A percentile compares a stretch with the other conserved stretches of the same genome.
These are phyloP conservation scores for Eudorina sp. DNA, from an alignment of 139 green algal genomes.

Conservation along the genomic window DNA sequence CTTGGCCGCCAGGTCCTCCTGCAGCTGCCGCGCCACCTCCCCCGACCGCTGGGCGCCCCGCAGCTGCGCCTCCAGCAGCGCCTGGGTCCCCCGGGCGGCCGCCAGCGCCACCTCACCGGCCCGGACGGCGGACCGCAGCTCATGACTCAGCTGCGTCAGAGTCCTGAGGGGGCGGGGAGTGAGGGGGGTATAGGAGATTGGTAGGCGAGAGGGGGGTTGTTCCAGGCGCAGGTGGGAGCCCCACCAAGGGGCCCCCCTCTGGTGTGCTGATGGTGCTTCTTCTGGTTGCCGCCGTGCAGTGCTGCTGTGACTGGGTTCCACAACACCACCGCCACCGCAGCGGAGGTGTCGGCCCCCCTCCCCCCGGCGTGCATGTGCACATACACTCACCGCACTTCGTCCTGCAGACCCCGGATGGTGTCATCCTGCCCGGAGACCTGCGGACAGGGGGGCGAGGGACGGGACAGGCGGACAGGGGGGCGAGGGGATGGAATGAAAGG, in stretches of 20 bases:
- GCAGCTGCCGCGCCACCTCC: conserved; percentile 1
- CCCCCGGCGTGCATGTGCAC: too few species aligned
- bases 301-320: too few species aligned
- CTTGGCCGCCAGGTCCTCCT: conserved; percentile 7
- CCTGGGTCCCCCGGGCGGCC: not conserved
- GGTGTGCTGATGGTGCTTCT: too few species aligned
- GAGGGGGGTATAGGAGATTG: too few species aligned
- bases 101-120: conserved; percentile 25
- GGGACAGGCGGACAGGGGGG: not conserved
- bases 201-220: too few species aligned
- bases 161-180: not conserved
- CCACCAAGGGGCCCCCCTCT: too few species aligned
- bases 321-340: too few species aligned
- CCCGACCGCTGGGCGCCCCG: conserved; percentile 10
- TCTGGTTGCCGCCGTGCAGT: too few species aligned
- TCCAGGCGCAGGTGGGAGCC: too few species aligned
- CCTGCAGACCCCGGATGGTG: conserved; percentile 15
- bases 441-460: not conserved
- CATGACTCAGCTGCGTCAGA: not conserved
- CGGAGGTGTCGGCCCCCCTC: too few species aligned
- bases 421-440: conserved; percentile 34
- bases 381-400: conserved; percentile 30
- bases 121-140: conserved; percentile 17
- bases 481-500: not conserved
- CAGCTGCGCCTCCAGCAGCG: conserved; percentile 44